A percentile compares a stretch with the other conserved stretches of the same genome.
Conservation (phyloP, 1,284 basidiomycete genomes). For the Ganoderma sinense region DNA sequence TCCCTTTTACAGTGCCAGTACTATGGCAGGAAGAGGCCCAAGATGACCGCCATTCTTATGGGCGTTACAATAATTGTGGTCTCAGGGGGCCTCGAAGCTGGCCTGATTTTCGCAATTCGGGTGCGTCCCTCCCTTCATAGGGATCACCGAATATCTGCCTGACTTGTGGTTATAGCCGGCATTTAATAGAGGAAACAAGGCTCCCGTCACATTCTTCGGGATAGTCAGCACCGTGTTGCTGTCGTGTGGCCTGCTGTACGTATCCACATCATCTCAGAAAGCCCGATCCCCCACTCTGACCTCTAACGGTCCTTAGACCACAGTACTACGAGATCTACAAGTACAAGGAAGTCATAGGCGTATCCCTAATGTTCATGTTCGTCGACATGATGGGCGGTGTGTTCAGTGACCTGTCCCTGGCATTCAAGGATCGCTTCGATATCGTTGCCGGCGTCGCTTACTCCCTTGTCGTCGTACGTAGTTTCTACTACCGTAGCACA, state of each 20-base stretch:
- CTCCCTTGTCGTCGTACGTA: slow-evolving; percentile 61
- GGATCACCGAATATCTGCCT: background rate
- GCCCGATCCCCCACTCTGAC: background rate
- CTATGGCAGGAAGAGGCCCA: slow-evolving; percentile 56
- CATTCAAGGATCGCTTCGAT: slow-evolving; percentile 74
- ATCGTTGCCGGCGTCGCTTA: slow-evolving; percentile 72
- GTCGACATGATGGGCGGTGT: slow-evolving; percentile 79
- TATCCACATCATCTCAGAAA: slow-evolving; percentile 1
- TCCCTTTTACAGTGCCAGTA: slow-evolving; percentile 59
- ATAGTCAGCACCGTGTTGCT: slow-evolving; percentile 70
- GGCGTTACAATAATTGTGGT: slow-evolving; percentile 48
- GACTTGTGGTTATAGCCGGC: slow-evolving; percentile 42
- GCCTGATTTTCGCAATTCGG: slow-evolving; percentile 64
- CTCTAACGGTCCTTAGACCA: slow-evolving; percentile 40
- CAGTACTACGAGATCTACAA: slow-evolving; percentile 78
- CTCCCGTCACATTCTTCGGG: slow-evolving; percentile 68
- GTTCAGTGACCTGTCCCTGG: slow-evolving; percentile 75
- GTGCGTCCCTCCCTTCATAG: slow-evolving; percentile 38
- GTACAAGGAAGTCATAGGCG: slow-evolving; percentile 74
- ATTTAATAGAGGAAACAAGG: slow-evolving; percentile 51
- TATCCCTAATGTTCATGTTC: slow-evolving; percentile 75
- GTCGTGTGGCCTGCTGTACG: slow-evolving; percentile 65
- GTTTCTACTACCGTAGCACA: too few species aligned
- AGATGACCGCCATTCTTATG: slow-evolving; percentile 38
- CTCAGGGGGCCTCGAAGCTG: slow-evolving; percentile 66